These are phyloP conservation scores for Solanum tarapatanum DNA, from an alignment of 257 asterid genomes.

Conservation along the genomic window DNA sequence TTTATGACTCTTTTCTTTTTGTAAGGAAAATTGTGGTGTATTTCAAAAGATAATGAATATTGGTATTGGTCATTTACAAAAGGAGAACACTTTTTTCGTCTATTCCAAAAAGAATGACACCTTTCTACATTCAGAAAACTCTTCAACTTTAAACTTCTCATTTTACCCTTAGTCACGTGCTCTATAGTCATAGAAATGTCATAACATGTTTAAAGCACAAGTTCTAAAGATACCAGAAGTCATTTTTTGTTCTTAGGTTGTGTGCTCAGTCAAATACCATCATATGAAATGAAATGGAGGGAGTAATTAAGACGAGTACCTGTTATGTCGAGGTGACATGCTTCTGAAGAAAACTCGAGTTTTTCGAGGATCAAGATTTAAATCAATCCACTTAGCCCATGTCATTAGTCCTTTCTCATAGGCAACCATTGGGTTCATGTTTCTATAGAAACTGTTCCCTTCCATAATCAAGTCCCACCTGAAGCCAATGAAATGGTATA, in stretches of 20 bases:
- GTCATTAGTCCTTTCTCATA: slow-evolving; percentile 67
- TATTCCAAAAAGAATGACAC: neutral
- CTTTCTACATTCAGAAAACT: neutral
- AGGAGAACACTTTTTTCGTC: neutral
- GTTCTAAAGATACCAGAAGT: neutral
- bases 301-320: slow-evolving; percentile 13
- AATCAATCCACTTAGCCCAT: slow-evolving; percentile 81
- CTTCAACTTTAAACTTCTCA: neutral
- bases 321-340: slow-evolving; percentile 82
- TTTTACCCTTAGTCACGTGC: neutral
- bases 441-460: slow-evolving; percentile 42
- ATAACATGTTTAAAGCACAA: neutral
- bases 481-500: neutral
- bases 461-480: slow-evolving; percentile 87
- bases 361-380: slow-evolving; percentile 63
- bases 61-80: no score
- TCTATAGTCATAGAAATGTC: neutral
- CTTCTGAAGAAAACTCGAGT: slow-evolving; percentile 68
- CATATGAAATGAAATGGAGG: neutral
- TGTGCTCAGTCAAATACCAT: neutral
- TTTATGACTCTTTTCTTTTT: neutral
- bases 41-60: no score
- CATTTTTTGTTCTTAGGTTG: neutral
- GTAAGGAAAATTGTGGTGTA: no score
- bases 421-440: slow-evolving; percentile 58